These are phyloP conservation scores for Leptographium lundbergii DNA, from an alignment of 2,329 filamentous ascomycete species.

Conservation along the genomic window DNA sequence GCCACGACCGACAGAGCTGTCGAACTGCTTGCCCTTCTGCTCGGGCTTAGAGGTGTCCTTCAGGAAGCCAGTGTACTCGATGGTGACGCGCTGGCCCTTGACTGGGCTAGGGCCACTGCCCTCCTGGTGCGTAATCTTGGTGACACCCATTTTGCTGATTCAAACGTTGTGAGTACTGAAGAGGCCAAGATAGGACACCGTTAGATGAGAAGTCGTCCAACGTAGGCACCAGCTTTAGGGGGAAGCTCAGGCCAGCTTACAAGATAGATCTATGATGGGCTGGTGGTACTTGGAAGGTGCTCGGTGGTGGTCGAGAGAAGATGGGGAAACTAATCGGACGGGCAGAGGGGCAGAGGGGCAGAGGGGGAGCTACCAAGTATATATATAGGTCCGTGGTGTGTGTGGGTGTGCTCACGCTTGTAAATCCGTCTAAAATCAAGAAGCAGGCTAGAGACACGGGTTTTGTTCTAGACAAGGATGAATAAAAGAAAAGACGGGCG, in stretches of 20 bases:
- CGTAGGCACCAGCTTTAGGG: neutral
- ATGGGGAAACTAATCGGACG: neutral
- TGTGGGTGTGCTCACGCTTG: neutral
- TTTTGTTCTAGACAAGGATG: neutral
- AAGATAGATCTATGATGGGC: neutral
- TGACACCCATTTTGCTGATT: slow-evolving; percentile 54
- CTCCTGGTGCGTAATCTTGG: slow-evolving; percentile 47
- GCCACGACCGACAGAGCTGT: slow-evolving; percentile 66
- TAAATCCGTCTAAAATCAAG: neutral
- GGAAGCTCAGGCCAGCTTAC: neutral
- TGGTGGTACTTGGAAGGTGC: neutral
- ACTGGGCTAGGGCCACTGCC: slow-evolving; percentile 53
- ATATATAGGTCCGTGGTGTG: neutral
- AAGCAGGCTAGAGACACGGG: neutral
- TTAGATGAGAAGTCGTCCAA: neutral
- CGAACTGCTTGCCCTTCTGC: slow-evolving; percentile 69
- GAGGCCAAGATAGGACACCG: neutral
- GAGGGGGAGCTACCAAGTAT: neutral
- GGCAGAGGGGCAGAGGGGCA: neutral
- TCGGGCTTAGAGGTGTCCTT: slow-evolving; percentile 50
- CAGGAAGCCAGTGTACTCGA: slow-evolving; percentile 86
- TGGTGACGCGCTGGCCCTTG: slow-evolving; percentile 61
- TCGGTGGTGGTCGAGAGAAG: neutral
- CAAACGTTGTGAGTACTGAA: neutral
- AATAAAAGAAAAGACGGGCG: neutral